These are phyloP conservation scores for Globisporangium iwayamae DNA, from an alignment of 352 stramenopile genomes.

Conservation along the genomic window DNA sequence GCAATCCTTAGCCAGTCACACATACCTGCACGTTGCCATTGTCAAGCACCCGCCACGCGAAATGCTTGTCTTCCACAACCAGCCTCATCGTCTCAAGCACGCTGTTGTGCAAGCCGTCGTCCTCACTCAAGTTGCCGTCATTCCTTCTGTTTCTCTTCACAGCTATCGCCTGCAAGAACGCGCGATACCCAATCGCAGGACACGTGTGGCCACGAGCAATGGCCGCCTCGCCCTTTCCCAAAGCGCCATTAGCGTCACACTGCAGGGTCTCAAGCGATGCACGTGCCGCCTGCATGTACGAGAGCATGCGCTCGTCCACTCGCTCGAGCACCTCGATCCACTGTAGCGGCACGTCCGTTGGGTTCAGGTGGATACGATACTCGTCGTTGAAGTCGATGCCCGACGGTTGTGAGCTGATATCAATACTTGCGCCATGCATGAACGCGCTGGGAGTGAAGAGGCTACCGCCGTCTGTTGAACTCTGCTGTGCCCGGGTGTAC, in stretches of 20 bases:
- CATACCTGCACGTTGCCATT: constrained; percentile 36
- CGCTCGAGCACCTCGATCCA: constrained; percentile 61
- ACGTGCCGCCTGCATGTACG: constrained; percentile 40
- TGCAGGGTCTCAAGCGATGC: constrained; percentile 32
- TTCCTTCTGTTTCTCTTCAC: constrained; percentile 9
- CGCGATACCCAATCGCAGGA: constrained; percentile 43
- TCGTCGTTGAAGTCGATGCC: constrained; percentile 59
- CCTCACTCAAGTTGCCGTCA: too few relatives aligned
- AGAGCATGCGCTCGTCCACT: constrained; percentile 43
- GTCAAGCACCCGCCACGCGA: constrained; percentile 37
- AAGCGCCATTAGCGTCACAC: constrained; percentile 26
- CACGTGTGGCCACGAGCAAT: constrained; percentile 49
- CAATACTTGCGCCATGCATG: constrained; percentile 28
- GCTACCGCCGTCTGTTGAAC: constrained; percentile 14
- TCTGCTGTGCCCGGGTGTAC: constrained; percentile 35
- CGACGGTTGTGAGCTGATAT: constrained; percentile 45
- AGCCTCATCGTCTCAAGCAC: constrained; percentile 38
- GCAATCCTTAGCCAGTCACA: neutral
- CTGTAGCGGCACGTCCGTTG: constrained; percentile 57
- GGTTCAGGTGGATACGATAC: constrained; percentile 51
- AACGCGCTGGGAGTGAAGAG: constrained; percentile 35
- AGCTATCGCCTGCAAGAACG: constrained; percentile 47
- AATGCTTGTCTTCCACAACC: constrained; percentile 40
- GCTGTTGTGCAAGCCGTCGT: constrained; percentile 1
- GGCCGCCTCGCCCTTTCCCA: constrained; percentile 22